A percentile compares a stretch with the other conserved stretches of the same genome.
Evolutionary conservation across 2,329 filamentous ascomycete species (phyloP).

Genomic region (Arthrobotrys entomopaga): DNA sequence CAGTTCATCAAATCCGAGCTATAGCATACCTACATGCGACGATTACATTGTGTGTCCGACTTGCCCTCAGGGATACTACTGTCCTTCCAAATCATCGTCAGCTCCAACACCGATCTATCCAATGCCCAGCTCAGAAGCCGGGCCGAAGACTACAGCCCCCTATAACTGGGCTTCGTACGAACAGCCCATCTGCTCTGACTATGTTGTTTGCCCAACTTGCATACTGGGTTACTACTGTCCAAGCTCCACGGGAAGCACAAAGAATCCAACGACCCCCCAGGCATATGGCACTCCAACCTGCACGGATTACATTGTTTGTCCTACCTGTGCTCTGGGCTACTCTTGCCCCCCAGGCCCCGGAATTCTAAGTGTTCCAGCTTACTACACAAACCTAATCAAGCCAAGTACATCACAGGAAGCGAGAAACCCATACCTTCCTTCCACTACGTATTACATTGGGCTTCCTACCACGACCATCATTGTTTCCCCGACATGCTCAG

Average conservation of each 20-base stretch:
- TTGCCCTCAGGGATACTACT: slow-evolving; percentile 36
- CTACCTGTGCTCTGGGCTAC: slow-evolving; percentile 34
- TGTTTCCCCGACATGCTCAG: slow-evolving; percentile 41
- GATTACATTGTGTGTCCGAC: slow-evolving; percentile 36
- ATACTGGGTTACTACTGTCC: slow-evolving; percentile 38
- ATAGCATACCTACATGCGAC: slow-evolving; percentile 24
- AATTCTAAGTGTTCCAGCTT: slow-evolving; percentile 4
- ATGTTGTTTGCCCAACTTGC: slow-evolving; percentile 46
- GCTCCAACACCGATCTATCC: not conserved
- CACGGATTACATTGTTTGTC: slow-evolving; percentile 31
- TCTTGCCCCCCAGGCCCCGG: slow-evolving; percentile 19
- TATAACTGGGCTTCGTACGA: slow-evolving; percentile 45
- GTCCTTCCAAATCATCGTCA: not conserved
- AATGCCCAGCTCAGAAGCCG: not conserved
- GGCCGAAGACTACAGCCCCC: not conserved
- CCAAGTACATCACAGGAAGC: not conserved
- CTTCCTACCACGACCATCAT: slow-evolving; percentile 39
- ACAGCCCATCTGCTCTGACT: slow-evolving; percentile 41
- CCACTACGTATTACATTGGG: slow-evolving; percentile 44
- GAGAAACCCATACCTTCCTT: slow-evolving; percentile 19
- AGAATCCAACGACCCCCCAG: not conserved
- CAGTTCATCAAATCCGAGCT: slow-evolving; percentile 1
- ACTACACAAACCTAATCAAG: not conserved
- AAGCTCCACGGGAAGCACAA: not conserved
- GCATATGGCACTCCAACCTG: slow-evolving; percentile 28